Evolutionary conservation across 768 basidiomycete species (phyloP).

Genomic region (Mycena vitilis): DNA sequence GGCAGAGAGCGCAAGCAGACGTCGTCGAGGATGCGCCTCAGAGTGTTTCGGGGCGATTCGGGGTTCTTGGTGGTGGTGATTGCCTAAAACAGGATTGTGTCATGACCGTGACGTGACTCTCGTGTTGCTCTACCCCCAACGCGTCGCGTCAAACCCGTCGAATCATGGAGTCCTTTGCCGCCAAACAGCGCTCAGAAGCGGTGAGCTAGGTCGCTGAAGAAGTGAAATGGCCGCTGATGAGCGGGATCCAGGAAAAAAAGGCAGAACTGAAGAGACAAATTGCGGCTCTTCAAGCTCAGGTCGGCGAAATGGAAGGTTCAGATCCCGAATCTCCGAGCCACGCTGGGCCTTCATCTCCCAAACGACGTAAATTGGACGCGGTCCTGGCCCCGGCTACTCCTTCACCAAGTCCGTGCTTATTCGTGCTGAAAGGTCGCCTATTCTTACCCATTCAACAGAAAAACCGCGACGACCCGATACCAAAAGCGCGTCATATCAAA

Average conservation of each 20-base stretch:
- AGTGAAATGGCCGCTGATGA: no score
- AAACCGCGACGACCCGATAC: constrained; percentile 33
- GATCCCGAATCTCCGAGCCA: constrained; percentile 29
- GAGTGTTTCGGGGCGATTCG: no score
- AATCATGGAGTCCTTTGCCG: constrained; percentile 52
- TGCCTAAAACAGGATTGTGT: no score
- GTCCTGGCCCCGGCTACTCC: constrained; percentile 70
- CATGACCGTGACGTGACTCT: no score
- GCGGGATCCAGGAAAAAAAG: constrained; percentile 40
- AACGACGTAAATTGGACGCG: constrained; percentile 48
- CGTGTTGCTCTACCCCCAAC: background rate
- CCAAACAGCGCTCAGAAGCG: constrained; percentile 42
- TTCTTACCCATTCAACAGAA: constrained; percentile 20
- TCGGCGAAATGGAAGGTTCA: constrained; percentile 41
- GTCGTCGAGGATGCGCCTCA: no score
- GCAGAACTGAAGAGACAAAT: constrained; percentile 57
- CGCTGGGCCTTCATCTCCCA: constrained; percentile 46
- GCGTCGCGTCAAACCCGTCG: constrained; percentile 2
- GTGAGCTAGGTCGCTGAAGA: no score
- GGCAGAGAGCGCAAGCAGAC: no score
- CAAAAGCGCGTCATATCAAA: constrained; percentile 18
- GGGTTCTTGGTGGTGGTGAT: no score
- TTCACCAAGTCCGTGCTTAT: no score
- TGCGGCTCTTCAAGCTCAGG: constrained; percentile 54
- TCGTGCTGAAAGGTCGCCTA: constrained; percentile 47